A percentile compares a stretch with the other conserved stretches of the same genome.
These are phyloP conservation scores for Wickerhamomyces silvicola DNA, from an alignment of 805 yeast species.

Conservation along the genomic window DNA sequence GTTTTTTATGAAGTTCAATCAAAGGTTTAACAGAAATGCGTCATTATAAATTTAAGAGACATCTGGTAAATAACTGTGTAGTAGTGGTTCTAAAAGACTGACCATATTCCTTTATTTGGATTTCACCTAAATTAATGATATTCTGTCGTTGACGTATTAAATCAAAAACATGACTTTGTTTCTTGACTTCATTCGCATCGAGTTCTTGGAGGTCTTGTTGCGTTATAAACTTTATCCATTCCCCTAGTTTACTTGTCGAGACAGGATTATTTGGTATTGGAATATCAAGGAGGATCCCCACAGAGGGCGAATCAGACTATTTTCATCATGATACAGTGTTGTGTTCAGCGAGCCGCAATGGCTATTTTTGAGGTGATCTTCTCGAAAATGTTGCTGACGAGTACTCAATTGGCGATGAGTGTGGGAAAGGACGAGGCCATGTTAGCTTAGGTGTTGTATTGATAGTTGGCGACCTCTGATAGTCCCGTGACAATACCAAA, in stretches of 20 bases:
- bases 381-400: constrained; percentile 4
- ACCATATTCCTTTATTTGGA: constrained; percentile 56
- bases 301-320: not conserved
- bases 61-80: constrained; percentile 39
- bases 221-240: constrained; percentile 65
- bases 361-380: not conserved
- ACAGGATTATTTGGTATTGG: not conserved
- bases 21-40: constrained; percentile 56
- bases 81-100: constrained; percentile 30
- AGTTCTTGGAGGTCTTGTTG: constrained; percentile 46
- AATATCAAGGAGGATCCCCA: not conserved
- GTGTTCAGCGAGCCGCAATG: not conserved
- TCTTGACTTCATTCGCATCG: constrained; percentile 46
- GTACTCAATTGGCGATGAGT: constrained; percentile 1
- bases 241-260: constrained; percentile 27
- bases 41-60: constrained; percentile 52
- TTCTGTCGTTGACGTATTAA: constrained; percentile 64
- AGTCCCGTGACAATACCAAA: constrained; percentile 5
- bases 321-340: not conserved
- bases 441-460: not conserved
- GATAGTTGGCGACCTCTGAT: not conserved
- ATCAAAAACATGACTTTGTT: constrained; percentile 74
- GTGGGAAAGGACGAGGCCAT: constrained; percentile 1
- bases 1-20: constrained; percentile 46
- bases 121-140: constrained; percentile 59